Evolutionary conservation across 176 grass and related monocot species (phyloP), one percentile per base, ranked within the genome.

Genomic region (Zoysia japonica): DNA sequence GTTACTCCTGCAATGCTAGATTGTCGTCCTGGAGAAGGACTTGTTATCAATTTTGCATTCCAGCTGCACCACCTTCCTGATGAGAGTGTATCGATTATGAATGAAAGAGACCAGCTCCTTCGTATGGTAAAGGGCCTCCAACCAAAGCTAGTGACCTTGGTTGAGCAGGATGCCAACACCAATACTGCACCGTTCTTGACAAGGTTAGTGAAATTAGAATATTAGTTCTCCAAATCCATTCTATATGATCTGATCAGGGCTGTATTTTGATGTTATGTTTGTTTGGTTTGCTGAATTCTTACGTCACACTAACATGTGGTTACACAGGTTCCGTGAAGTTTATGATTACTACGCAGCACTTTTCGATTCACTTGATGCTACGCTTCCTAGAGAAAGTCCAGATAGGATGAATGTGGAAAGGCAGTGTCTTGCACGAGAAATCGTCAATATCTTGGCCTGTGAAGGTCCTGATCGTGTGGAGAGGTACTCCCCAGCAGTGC

Each of bases 1-100:
- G 89, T 99, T 40, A 84, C 86, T 81, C 92, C 96, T 73, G 80
- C 80, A 78, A 99, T 95, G 92, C 83, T 99, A 57, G 92, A 92
- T 73, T 94, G 90, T 41, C 82, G 11, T 76, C 82, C 75, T 60
- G 96, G 88, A 48, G 96, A 99, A 81, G 90, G 85, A 48, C 65
- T 99, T 36, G 65, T 99, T 67, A 92, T 93, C 65, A 99, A 95
- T 85, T 99, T 99, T 85, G 92, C 96, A 2, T 99, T 95, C 79
- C 96, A 99, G 65, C 85, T 99, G 76, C 96, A 99, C 75, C 96
- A 99, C 70, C 91, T 99, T 85, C 96, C 96, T 54, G 96, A 99
- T 74, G 96, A 99, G 73, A 99, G 96, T 46, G 96, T 99, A 71
- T 99, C 96, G 13, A 91, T 89, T 11, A 78, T 95, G 70, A 99